Base-by-base conservation (phyloP, 2,329 filamentous ascomycete species). In the Ophiostoma quercus region DNA sequence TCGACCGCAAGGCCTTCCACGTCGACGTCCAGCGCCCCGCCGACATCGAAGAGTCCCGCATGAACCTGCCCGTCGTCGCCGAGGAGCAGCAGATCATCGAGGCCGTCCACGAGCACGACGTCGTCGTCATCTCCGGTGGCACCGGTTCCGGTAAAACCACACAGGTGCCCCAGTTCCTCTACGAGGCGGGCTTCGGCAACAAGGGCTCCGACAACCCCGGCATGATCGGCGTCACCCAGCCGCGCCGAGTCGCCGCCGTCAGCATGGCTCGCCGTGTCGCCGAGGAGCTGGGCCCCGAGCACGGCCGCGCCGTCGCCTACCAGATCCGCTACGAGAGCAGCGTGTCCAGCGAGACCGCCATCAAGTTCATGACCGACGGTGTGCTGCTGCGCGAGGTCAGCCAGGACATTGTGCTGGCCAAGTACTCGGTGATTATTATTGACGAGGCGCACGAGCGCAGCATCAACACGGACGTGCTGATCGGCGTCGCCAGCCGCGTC, bases 361-460 rank as follows among this genome's bases (percentile, higher is more conserved):
- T 99, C 78, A 99, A 99, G 78, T 99, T 98, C 80, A 97, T 99
- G 94, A 99, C 95, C 0, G 95, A 99, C 79, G 95, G 95, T 84
- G 93, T 99, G 37, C 82, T 99, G 71, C 85, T 99, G 11, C 89
- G 95, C 70, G 95, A 99, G 79, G 90, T 97, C 69, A 89, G 92
- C 0, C 89, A 95, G 73, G 95, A 99, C 77, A 92, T 98, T 76
- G 85, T 92, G 0, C 81, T 99, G 63, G 87, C 85, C 67, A 96
- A 96, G 75, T 99, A 99, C 79, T 97, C 94, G 0, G 91, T 91
- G 16, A 91, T 99, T 68, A 87, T 99, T 67, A 94, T 99, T 72
- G 95, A 99, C 76, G 95, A 99, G 79, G 95, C 95, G 1, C 95
- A 99, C 81, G 95, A 99, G 78, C 88, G 96, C 75, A 98, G 93